phyloP scores from a whole-genome alignment of 2,329 filamentous ascomycete species.

The Colletotrichum karsti region DNA sequence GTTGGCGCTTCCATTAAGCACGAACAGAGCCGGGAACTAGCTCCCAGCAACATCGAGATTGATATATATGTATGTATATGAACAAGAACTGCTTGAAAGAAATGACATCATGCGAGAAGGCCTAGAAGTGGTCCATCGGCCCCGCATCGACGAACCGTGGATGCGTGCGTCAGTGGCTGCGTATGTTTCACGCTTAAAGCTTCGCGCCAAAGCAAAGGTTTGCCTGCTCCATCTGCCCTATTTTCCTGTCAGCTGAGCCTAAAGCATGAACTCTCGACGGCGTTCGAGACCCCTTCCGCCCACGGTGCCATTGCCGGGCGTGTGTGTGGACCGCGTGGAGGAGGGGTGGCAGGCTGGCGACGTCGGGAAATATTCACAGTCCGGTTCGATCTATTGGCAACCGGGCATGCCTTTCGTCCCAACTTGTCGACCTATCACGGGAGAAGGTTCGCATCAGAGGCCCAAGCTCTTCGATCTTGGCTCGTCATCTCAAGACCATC shows the following conservation, averaged over 20 bases:
- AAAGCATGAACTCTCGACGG: neutral
- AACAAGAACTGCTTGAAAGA: neutral
- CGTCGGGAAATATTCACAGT: neutral
- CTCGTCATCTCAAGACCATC: neutral
- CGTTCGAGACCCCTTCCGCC: neutral
- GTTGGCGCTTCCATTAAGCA: neutral
- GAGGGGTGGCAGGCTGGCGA: neutral
- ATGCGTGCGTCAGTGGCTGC: constrained; percentile 23
- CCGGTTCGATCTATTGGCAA: neutral
- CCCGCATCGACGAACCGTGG: neutral
- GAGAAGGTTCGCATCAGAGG: neutral
- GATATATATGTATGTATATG: neutral
- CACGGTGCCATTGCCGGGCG: neutral
- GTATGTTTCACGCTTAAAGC: constrained; percentile 18
- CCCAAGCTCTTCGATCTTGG: neutral
- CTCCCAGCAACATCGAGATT: neutral
- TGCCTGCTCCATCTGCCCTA: neutral
- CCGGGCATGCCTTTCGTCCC: neutral
- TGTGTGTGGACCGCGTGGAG: too few species aligned
- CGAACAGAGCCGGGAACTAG: neutral
- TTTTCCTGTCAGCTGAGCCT: neutral
- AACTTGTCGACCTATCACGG: neutral
- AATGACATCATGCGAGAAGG: constrained; percentile 6
- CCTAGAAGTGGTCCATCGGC: neutral
- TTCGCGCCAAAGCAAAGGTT: neutral